Percentiles rank a stretch among this genome's conserved stretches.
Evolutionary conservation across 306 rosid genomes (phyloP).

Genomic region (Inga oerstediana): DNA sequence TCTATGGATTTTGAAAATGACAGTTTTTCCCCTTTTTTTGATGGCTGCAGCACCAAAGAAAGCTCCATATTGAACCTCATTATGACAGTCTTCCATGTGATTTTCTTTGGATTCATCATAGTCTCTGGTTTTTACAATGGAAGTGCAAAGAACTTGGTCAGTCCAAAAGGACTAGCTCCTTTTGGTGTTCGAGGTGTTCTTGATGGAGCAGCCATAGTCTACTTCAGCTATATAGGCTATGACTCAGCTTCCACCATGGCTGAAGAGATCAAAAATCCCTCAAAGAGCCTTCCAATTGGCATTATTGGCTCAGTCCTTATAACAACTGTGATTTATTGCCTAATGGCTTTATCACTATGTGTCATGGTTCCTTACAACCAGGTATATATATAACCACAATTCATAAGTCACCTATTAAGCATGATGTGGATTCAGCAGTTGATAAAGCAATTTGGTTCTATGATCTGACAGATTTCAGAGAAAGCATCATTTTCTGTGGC

Average conservation of each 20-base stretch:
- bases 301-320: conserved; percentile 88
- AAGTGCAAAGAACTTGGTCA: conserved; percentile 64
- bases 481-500: conserved; percentile 71
- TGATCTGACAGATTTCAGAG: conserved; percentile 54
- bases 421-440: conserved; percentile 25
- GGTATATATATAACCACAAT: conserved; percentile 36
- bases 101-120: conserved; percentile 88
- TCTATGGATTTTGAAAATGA: conserved; percentile 53
- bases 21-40: conserved; percentile 5
- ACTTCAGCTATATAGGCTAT: conserved; percentile 91
- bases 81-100: conserved; percentile 86
- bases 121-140: conserved; percentile 74
- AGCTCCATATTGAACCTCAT: conserved; percentile 82
- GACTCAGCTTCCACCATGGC: conserved; percentile 98
- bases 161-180: conserved; percentile 76
- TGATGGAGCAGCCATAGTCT: conserved; percentile 92
- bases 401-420: neutral
- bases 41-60: conserved; percentile 81
- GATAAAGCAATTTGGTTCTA: conserved; percentile 15
- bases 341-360: conserved; percentile 84
- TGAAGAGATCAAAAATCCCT: conserved; percentile 82
- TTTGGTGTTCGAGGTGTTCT: conserved; percentile 71
- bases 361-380: conserved; percentile 75
- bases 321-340: conserved; percentile 82
- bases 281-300: conserved; percentile 77